Evolutionary conservation across 345 rosid species (phyloP), one percentile per base, ranked within the genome.

Genomic region (Toxicodendron radicans): DNA sequence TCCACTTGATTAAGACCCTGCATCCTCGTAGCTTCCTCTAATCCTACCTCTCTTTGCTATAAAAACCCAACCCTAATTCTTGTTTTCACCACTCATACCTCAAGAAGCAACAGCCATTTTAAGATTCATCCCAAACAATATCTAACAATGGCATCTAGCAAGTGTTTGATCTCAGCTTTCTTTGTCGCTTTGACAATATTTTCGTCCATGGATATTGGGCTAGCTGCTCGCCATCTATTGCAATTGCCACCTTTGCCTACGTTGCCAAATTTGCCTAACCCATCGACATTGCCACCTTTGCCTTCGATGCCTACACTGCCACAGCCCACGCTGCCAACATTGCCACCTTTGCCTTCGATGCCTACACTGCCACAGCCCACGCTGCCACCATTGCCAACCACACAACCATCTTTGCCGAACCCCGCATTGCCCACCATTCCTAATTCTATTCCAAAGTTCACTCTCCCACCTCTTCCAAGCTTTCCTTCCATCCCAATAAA

Each of bases 161-260:
- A 35, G 41, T 35, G 41, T 35, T 35, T 4, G 5, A 4, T 35
- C 41, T 5, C 41, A 35, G 41, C 41, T 35, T 35, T 35, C 41
- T 6, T 57, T 21, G 1, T 76, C 11, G 72, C 74, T 65, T 63
- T 75, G 59, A 48, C 71, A 35, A 5, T 3, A 58, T 46, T 73
- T 68, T 57, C 71, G 10, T 58, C 69, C 60, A 38, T 77, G 1
- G 43, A 70, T 20, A n/a, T 54, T 3, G 35, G 77, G 32, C 46
- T 71, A 0, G 73, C 66, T 8, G 85, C 81, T 17, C 66, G 81
- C 10, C 74, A 58, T 45, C 76, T 79, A 3, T 43, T 52, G 43
- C 79, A 76, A 58, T 9, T 64, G 24, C 73, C 49, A 0, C 35
- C 33, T 23, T 58, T 58, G 62, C 62, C 38, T 6, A 35, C 38